Evolutionary conservation across 192 early-diverging fungal species (phyloP), one percentile per base, ranked within the genome.

Genomic region (Rhizophagus prolifer): DNA sequence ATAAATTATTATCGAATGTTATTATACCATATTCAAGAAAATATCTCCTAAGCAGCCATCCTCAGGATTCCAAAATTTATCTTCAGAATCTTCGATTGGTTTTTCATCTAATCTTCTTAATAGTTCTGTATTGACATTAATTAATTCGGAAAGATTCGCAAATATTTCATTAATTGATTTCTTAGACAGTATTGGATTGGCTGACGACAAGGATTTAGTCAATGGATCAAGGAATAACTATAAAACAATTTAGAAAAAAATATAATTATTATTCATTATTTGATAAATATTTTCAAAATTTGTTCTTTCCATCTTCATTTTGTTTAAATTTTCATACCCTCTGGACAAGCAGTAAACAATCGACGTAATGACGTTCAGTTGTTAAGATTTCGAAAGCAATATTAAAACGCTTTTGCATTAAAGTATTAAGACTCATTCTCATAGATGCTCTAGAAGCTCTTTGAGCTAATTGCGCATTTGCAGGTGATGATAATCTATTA

Each of bases 351-450:
- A 87, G 79, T 38, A 97, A 81, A 44, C 92, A 90, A 38, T 92
- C 86, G 14, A 97, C 94, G 78, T 97, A 97, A 4, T 93, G 94
- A 58, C 89, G 81, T 80, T 97, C 95, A 2, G 95, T 96, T 68
- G 88, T 83, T 19, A 96, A 79, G 21, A 97, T 89, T 82, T 97
- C 95, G 4, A 86, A 85, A 26, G 93, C 86, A 14, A 97, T 91
- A 60, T 88, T 84, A 74, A 85, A 79, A 23, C 94, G 82, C 79
- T 90, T 84, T 36, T 77, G 74, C 12, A 80, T 80, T 26, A 79
- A 28, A 23, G 74, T 78, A 74, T 80, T 84, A 28, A 62, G 9
- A 21, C 72, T 74, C 13, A 74, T 34, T 26, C 58, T 30, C 21
- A 59, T 62, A 16, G 63, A 75, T 16, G 54, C 62, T 65, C 38